Conservation (phyloP, 352 stramenopile genomes). For the Phytophthora europaea region DNA sequence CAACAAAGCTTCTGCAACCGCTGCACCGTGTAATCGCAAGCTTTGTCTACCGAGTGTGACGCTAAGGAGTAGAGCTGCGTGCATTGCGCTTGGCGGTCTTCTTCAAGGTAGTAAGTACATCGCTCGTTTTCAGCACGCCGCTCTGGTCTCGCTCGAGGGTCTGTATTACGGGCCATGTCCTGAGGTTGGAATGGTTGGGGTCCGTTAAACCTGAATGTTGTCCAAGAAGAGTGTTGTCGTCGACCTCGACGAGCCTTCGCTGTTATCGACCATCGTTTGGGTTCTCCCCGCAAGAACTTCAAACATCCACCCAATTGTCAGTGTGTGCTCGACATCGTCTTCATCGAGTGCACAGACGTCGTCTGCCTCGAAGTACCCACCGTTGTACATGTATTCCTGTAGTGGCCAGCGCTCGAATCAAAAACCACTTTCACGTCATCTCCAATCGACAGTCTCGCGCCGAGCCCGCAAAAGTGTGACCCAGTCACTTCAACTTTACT, state of each 20-base stretch:
- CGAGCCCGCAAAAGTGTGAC: neutral
- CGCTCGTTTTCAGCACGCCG: neutral
- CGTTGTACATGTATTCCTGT: neutral
- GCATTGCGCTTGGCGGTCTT: constrained; percentile 24
- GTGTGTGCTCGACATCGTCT: constrained; percentile 1
- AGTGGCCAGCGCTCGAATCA: constrained; percentile 1
- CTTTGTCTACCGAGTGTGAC: constrained; percentile 5
- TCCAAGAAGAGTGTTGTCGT: constrained; percentile 31
- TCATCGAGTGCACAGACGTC: neutral
- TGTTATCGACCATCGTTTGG: neutral
- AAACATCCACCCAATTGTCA: too few species aligned
- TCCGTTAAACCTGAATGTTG: constrained; percentile 23
- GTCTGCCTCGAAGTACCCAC: neutral
- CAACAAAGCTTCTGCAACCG: constrained; percentile 11
- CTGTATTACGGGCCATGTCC: constrained; percentile 29
- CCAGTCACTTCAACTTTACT: neutral
- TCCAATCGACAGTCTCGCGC: neutral
- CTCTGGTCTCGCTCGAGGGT: constrained; percentile 12
- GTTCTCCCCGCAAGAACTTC: neutral
- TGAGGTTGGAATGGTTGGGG: neutral
- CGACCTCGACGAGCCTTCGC: neutral
- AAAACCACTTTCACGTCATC: constrained; percentile 7
- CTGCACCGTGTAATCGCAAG: constrained; percentile 20
- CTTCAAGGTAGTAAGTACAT: constrained; percentile 33
- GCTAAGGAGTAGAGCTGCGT: constrained; percentile 35